These are phyloP conservation scores for Termitomyces sp. DNA, from an alignment of 1,284 basidiomycete genomes.

Conservation along the genomic window DNA sequence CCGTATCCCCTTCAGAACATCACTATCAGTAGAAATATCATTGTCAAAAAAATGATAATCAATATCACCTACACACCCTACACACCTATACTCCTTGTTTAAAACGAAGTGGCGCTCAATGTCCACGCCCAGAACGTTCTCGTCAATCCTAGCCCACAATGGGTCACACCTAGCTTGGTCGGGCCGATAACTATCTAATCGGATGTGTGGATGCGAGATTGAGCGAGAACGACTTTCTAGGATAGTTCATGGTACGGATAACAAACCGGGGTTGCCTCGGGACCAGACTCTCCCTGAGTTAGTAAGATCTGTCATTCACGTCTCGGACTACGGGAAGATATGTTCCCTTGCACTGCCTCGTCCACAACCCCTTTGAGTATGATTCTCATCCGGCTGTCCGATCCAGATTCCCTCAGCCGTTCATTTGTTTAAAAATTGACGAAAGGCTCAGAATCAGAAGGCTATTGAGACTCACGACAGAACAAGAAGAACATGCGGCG, in stretches of 20 bases:
- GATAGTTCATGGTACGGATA: background rate
- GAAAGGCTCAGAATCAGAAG: background rate
- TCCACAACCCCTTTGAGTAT: background rate
- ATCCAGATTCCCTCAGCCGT: background rate
- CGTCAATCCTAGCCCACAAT: background rate
- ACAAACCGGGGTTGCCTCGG: slow-evolving; percentile 3
- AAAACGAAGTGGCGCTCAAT: background rate
- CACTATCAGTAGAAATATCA: background rate
- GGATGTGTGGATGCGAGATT: background rate
- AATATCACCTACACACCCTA: background rate
- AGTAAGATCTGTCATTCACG: background rate
- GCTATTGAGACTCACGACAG: background rate
- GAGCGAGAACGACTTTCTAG: background rate
- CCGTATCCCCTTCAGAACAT: background rate
- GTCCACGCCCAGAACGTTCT: background rate
- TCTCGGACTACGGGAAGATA: background rate
- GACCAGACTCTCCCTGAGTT: background rate
- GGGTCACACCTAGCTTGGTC: background rate
- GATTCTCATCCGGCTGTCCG: background rate
- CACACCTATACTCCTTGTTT: background rate
- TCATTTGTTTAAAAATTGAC: background rate
- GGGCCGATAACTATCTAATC: slow-evolving; percentile 1
- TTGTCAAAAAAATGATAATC: background rate
- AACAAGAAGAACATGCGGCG: background rate
- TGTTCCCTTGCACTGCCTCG: slow-evolving; percentile 6